A percentile compares a stretch with the other conserved stretches of the same genome.
Evolutionary conservation across 1,139 yeast species (phyloP).

Genomic region (Sugiyamaella castrensis): DNA sequence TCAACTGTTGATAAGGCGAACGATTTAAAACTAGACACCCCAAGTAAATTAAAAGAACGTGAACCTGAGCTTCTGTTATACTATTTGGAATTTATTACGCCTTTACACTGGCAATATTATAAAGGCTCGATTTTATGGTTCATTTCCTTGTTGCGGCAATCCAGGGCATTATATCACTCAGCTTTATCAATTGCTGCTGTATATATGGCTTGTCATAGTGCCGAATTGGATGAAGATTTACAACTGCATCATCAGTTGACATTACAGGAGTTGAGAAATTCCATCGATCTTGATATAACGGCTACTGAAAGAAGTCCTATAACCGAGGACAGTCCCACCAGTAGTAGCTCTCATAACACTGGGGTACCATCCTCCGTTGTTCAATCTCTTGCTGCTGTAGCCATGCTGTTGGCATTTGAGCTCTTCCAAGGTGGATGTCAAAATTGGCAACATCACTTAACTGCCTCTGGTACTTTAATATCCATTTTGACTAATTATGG

Average conservation of each 20-base stretch:
- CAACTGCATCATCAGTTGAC: slow-evolving; percentile 12
- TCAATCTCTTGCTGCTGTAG: slow-evolving; percentile 14
- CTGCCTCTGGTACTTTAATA: too few species aligned
- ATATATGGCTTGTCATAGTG: slow-evolving; percentile 7
- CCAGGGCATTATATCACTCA: slow-evolving; percentile 14
- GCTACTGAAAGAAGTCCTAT: slow-evolving; percentile 14
- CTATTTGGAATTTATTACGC: slow-evolving; percentile 13
- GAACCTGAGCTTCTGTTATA: slow-evolving; percentile 12
- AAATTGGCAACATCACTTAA: slow-evolving; percentile 14
- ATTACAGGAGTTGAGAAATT: too few species aligned
- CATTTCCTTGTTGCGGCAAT: slow-evolving; percentile 9
- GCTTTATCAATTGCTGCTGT: slow-evolving; percentile 16
- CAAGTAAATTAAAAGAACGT: too few species aligned
- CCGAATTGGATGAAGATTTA: slow-evolving; percentile 9
- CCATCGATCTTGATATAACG: slow-evolving; percentile 12
- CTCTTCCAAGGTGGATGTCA: slow-evolving; percentile 15
- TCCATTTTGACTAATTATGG: slow-evolving; percentile 7
- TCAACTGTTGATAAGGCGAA: background rate
- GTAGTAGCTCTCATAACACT: too few species aligned
- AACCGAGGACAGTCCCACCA: slow-evolving; percentile 3
- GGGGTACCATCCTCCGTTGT: too few species aligned
- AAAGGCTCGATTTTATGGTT: slow-evolving; percentile 13
- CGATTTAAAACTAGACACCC: too few species aligned
- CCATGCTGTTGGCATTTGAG: slow-evolving; percentile 15
- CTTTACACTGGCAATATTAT: slow-evolving; percentile 17